Evolutionary conservation across 2,329 filamentous ascomycete genomes (phyloP), one percentile per base, ranked within the genome.

Genomic region (Knoxdaviesia capensis): DNA sequence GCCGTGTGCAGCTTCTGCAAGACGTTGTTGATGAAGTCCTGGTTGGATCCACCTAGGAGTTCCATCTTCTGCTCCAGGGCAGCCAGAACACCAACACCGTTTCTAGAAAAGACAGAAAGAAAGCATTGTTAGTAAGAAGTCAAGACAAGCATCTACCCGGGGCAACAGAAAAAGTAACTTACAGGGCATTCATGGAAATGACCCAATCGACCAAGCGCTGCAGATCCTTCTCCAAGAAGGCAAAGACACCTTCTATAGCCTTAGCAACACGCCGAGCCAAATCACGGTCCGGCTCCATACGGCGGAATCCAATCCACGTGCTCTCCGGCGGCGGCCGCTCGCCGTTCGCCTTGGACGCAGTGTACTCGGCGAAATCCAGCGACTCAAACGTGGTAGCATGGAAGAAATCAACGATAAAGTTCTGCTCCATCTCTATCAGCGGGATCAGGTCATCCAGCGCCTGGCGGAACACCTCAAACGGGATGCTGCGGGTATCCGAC

Each of bases 361-460:
- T 79, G 3, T 79, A 71, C 48, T 96, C 90, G 1, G 80, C 69
- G 54, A 94, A 96, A 54, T 94, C 87, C 10, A 72, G 61, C 34
- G 76, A 78, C 51, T 86, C 79, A 31, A 88, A 66, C 2, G 85
- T 92, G n/a, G 80, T 83, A 30, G 90, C 75, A 51, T 96, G 88
- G 69, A 96, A 96, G 57, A 94, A 90, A 50, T 93, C 85, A n/a
- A 94, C 77, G 40, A 94, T 68, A 54, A 96, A 98, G 55, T 94
- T 96, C 56, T 98, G 88, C 59, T 98, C 90, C 56, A 88, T 87
- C 50, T 85, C 78, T 45, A 94, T 77, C 43, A 93, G 68, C 5
- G 80, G 83, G 38, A 87, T 63, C 48, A 90, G 73, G 52, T 94
- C 85, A 44, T 90, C 80, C 46, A 94, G 61, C 8, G 84, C 75